Base-by-base conservation (phyloP, 495 filamentous ascomycete genomes). In the Penicillium flavigenum region DNA sequence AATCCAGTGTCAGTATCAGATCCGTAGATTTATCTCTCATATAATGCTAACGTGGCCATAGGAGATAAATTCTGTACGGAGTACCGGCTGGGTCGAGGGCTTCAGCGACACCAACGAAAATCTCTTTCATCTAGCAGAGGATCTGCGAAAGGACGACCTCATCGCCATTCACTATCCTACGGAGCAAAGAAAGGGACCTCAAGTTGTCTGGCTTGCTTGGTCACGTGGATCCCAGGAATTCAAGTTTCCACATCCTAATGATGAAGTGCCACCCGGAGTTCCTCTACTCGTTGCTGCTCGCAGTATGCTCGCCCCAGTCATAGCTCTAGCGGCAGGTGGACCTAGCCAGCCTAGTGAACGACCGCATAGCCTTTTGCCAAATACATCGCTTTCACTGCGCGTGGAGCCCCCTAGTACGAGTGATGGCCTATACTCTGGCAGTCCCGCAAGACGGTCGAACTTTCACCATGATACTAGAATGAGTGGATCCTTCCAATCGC, bases 21-120 rank as follows among this genome's bases (percentile, higher is more conserved):
- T 19, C 9, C 4, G 4, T n/a, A 11, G 9, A 17, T 41, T 16
- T 8, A 2, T 42, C 22, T 8, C 22, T 19, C 19, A 14, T 29
- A 34, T 7, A 41, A 34, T 54, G 22, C 54, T 51, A 50, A 56
- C 48, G 16, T 29, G 11, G 51, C 24, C 32, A 11, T 29, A 19
- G 52, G 26, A 22, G 55, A 49, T 26, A 9, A 32, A 53, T 20
- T 39, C 46, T 5, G 29, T 57, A 42, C 4, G 20, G 42, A 29
- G 20, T 46, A 38, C 43, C 2, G 53, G 53, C 16, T 79, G 69
- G 64, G 61, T 77, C 31, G 67, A 72, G 54, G 69, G 73, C 6
- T 78, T 67, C 59, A 42, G 55, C 41, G 69, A 78, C 47, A 71
- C 67, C 5, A 67, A 71, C 38, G 17, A 45, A n/a, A 49, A 51